Percentiles rank a stretch among this genome's conserved stretches.
These are phyloP conservation scores for Psilocybe azurescens DNA, from an alignment of 768 basidiomycete species.

Conservation along the genomic window DNA sequence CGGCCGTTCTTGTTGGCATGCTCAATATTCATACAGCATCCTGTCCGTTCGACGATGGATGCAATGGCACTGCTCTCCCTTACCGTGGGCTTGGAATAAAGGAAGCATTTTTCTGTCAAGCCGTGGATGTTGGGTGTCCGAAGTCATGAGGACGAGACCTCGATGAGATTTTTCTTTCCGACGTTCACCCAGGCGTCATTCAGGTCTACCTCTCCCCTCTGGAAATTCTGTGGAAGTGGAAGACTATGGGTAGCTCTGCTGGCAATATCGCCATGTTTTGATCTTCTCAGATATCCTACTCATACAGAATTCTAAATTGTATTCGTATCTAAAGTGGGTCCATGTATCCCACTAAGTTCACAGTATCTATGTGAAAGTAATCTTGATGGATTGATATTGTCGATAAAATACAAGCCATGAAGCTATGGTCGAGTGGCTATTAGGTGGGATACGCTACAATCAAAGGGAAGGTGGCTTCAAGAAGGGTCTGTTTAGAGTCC, in stretches of 20 bases:
- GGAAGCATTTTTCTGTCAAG: not conserved
- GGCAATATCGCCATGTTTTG: not conserved
- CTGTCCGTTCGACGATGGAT: not conserved
- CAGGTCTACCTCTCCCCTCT: not conserved
- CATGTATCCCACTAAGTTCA: not conserved
- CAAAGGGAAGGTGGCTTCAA: not conserved
- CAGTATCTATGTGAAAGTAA: not conserved
- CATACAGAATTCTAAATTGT: not conserved
- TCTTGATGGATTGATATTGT: not conserved
- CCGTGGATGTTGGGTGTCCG: not conserved
- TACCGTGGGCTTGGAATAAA: not conserved
- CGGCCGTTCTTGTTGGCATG: not conserved
- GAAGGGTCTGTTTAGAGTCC: not conserved
- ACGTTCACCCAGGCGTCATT: not conserved
- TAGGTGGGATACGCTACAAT: not conserved
- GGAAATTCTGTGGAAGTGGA: no score
- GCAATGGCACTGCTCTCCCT: not conserved
- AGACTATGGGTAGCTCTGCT: not conserved
- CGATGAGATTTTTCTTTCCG: not conserved
- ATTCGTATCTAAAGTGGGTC: not conserved
- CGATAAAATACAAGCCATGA: not conserved
- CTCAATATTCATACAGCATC: not conserved
- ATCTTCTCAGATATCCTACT: no score
- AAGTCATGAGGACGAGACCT: not conserved
- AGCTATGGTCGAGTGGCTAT: not conserved